Base-by-base conservation (phyloP, 2,329 filamentous ascomycete species). In the Rutstroemia sp. region DNA sequence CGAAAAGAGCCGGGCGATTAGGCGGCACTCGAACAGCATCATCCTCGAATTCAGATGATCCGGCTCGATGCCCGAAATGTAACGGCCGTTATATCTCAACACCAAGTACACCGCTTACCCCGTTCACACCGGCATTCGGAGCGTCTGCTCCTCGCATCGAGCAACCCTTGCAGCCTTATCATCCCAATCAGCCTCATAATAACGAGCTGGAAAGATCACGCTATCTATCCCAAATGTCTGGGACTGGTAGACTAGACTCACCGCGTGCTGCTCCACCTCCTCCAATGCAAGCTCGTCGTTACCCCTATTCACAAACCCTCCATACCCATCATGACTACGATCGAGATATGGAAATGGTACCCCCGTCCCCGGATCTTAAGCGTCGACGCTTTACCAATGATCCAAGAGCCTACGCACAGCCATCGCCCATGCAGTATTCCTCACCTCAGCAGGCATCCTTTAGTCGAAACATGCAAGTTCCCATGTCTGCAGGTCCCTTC, bases 51-150 rank as follows among this genome's bases (percentile, higher is more conserved):
- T 51, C 65, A 17, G 78, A 81, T 42, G 77, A 81, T 51, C 73
- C 76, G n/a, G 73, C 74, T 23, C 76, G 81, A 61, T 92, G 88
- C 68, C 75, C 78, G 36, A 89, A 84, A 75, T 92, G 88, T 63
- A 84, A 86, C 58, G 87, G 88, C 21, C 58, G 67, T 48, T 70
- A 68, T 49, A 69, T 69, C 19, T 68, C 65, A 45, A 68, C 66
- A 19, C 65, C 67, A 57, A 66, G 62, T 52, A 69, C 67, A 25
- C 67, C 67, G 42, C 50, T 68, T 5, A 68, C 66, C 49, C 64
- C 67, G 30, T 67, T 67, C 46, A 65, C 63, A 5, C 61, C 63
- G 51, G 59, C 54, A 7, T 61, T 65, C 48, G 58, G 51, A 40
- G 45, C 56, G 38, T 40, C 47, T 16, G 25, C 49, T 19, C 25